These are phyloP conservation scores for Coprinopsis strossmayeri DNA, from an alignment of 768 basidiomycete species.

Conservation along the genomic window DNA sequence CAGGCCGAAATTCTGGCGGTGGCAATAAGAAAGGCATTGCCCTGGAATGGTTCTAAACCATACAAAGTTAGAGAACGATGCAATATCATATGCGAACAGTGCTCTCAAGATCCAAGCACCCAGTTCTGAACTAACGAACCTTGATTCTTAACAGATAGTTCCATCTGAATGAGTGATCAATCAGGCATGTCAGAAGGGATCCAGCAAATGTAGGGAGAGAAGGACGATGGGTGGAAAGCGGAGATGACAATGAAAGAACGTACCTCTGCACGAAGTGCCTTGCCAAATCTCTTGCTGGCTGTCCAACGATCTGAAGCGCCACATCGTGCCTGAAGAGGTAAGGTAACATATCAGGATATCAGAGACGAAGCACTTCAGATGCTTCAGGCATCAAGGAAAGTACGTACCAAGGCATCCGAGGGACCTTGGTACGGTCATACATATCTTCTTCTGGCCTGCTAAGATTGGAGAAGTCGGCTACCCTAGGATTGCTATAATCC, in stretches of 20 bases:
- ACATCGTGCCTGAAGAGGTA: slow-evolving; percentile 80
- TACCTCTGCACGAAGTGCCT: slow-evolving; percentile 93
- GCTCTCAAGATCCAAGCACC: too few relatives aligned
- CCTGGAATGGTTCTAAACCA: slow-evolving; percentile 76
- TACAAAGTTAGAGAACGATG: slow-evolving; percentile 2
- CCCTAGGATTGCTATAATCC: slow-evolving; percentile 89
- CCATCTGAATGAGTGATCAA: slow-evolving; percentile 57
- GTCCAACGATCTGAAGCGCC: slow-evolving; percentile 91
- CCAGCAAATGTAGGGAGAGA: background rate
- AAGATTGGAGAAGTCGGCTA: slow-evolving; percentile 79
- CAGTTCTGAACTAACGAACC: too few relatives aligned
- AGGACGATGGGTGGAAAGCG: background rate
- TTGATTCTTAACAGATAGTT: slow-evolving; percentile 91
- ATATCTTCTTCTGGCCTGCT: slow-evolving; percentile 91
- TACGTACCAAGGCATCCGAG: slow-evolving; percentile 92
- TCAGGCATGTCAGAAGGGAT: background rate
- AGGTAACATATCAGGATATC: background rate
- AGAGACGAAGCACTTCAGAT: background rate
- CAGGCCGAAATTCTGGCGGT: slow-evolving; percentile 83
- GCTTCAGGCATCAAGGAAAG: background rate
- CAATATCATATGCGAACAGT: background rate
- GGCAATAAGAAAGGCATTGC: slow-evolving; percentile 92
- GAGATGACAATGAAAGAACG: slow-evolving; percentile 10
- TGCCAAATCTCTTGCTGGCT: slow-evolving; percentile 90
- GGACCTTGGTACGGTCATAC: slow-evolving; percentile 85